These are phyloP conservation scores for Sclerotinia glacialis DNA, from an alignment of 2,329 filamentous ascomycete genomes.

Conservation along the genomic window DNA sequence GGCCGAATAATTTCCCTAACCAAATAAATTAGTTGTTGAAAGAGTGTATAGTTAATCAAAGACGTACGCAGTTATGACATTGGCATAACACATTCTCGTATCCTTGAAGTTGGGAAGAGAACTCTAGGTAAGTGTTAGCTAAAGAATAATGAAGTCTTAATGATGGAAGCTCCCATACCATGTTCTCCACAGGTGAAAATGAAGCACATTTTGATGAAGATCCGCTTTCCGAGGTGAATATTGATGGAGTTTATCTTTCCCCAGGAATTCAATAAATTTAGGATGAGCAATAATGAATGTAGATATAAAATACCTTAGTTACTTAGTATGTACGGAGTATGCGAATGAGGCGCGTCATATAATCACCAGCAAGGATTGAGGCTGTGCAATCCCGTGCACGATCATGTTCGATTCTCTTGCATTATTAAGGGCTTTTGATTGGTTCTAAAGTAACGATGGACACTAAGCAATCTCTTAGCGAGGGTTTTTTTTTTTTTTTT, in stretches of 20 bases:
- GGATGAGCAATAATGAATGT: background rate
- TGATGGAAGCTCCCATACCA: conserved; percentile 30
- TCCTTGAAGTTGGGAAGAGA: conserved; percentile 44
- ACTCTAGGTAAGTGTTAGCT: conserved; percentile 34
- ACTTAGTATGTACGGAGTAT: too few relatives aligned
- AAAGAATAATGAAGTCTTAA: background rate
- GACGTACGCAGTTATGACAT: conserved; percentile 58
- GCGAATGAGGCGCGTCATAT: conserved; percentile 12
- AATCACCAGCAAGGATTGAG: conserved; percentile 12
- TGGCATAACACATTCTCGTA: conserved; percentile 61
- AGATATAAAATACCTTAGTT: background rate
- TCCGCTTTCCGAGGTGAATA: conserved; percentile 12
- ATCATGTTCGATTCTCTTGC: background rate
- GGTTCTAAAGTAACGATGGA: background rate
- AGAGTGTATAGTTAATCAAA: background rate
- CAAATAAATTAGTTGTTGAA: background rate
- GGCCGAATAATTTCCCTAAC: conserved; percentile 56
- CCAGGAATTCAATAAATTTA: conserved; percentile 9
- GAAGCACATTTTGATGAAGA: conserved; percentile 23
- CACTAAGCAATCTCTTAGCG: conserved; percentile 12
- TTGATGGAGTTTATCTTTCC: conserved; percentile 2
- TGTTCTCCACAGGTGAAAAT: conserved; percentile 38
- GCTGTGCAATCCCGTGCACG: conserved; percentile 11
- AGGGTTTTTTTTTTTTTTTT: background rate
- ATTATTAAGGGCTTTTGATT: background rate